phyloP scores from a whole-genome alignment of 2,329 filamentous ascomycete species.

The Chaetomium strumarium region DNA sequence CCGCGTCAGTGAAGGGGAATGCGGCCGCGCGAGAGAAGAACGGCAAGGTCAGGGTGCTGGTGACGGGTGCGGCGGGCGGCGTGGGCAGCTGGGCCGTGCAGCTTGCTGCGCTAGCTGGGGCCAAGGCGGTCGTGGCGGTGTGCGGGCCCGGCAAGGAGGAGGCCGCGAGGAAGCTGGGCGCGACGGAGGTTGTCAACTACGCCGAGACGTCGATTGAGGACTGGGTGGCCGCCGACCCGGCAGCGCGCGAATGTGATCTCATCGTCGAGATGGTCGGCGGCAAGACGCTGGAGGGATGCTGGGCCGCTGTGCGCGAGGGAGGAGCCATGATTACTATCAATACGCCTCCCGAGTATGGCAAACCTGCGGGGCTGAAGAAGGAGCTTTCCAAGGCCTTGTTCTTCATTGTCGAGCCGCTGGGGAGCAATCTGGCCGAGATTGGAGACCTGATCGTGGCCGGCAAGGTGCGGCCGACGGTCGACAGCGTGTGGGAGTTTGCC shows the following conservation, averaged over 20 bases:
- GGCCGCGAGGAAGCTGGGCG: slow-evolving; percentile 30
- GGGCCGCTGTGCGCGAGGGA: slow-evolving; percentile 32
- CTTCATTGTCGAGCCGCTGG: slow-evolving; percentile 35
- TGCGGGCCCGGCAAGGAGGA: slow-evolving; percentile 28
- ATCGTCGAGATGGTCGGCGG: slow-evolving; percentile 36
- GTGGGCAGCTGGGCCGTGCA: slow-evolving; percentile 38
- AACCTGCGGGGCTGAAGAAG: slow-evolving; percentile 29
- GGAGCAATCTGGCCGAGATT: slow-evolving; percentile 32
- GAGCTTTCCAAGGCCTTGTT: slow-evolving; percentile 29
- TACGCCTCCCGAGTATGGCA: slow-evolving; percentile 26
- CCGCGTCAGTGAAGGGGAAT: slow-evolving; percentile 27
- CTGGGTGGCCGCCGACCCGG: slow-evolving; percentile 29
- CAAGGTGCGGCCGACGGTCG: slow-evolving; percentile 31
- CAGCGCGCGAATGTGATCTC: slow-evolving; percentile 29
- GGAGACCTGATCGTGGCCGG: slow-evolving; percentile 31
- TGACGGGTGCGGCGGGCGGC: slow-evolving; percentile 36
- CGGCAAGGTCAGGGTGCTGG: slow-evolving; percentile 29
- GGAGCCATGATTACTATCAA: slow-evolving; percentile 33
- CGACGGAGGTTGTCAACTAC: slow-evolving; percentile 35
- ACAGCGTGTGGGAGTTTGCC: slow-evolving; percentile 35
- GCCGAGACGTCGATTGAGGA: slow-evolving; percentile 26
- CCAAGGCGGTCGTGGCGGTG: slow-evolving; percentile 32
- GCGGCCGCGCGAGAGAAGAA: slow-evolving; percentile 25
- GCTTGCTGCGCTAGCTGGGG: slow-evolving; percentile 33
- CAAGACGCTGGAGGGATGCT: slow-evolving; percentile 29